Percentiles rank a stretch among this genome's conserved stretches.
Evolutionary conservation across 2,329 filamentous ascomycete species (phyloP).

Genomic region (Pseudogymnoascus sp.): DNA sequence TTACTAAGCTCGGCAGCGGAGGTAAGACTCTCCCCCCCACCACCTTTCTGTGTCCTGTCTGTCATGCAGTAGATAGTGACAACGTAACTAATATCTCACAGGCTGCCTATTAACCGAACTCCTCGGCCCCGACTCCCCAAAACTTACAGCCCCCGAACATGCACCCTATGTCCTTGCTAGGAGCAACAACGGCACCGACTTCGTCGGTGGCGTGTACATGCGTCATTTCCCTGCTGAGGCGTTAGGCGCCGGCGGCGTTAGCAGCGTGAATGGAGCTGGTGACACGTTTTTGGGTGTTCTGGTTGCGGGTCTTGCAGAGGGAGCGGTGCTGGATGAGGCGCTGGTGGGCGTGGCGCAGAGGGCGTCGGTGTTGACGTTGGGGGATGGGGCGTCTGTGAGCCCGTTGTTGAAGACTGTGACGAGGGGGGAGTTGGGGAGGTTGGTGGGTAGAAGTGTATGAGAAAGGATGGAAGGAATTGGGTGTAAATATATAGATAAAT

Average conservation of each 20-base stretch:
- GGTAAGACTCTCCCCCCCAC: constrained; percentile 12
- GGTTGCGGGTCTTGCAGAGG: constrained; percentile 63
- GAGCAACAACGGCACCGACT: constrained; percentile 41
- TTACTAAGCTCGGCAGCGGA: constrained; percentile 69
- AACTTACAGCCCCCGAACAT: constrained; percentile 53
- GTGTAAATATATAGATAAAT: neutral
- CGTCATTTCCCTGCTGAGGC: constrained; percentile 51
- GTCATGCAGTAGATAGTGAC: neutral
- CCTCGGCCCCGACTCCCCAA: constrained; percentile 56
- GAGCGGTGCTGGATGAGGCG: constrained; percentile 38
- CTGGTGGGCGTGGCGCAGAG: constrained; percentile 73
- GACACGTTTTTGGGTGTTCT: constrained; percentile 87
- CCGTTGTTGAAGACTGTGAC: constrained; percentile 32
- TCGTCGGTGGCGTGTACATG: constrained; percentile 77
- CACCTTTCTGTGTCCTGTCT: constrained; percentile 25
- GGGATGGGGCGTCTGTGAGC: constrained; percentile 65
- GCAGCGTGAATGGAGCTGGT: constrained; percentile 89
- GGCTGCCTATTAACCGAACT: constrained; percentile 72
- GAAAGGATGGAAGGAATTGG: neutral
- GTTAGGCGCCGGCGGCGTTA: constrained; percentile 54
- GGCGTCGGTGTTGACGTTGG: constrained; percentile 71
- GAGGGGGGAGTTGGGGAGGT: constrained; percentile 12
- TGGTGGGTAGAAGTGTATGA: constrained; percentile 8
- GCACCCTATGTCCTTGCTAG: constrained; percentile 66
- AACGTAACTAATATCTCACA: neutral